Evolutionary conservation across 805 yeast species (phyloP), one percentile per base, ranked within the genome.

Genomic region (Vanderwaltozyma tropicalis): DNA sequence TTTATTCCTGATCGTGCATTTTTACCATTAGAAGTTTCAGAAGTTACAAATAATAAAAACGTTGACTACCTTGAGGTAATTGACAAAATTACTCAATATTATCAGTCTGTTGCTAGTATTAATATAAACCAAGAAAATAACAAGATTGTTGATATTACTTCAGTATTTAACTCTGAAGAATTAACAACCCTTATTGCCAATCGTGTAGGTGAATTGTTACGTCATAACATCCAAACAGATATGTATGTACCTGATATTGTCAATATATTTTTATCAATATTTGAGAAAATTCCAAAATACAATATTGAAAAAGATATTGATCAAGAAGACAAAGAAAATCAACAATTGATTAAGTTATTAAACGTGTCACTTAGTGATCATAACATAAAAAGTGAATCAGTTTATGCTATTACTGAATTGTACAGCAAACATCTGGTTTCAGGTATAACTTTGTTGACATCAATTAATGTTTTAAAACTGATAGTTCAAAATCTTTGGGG

Each of bases 1-100:
- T 9, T 9, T 12, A 68, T 83, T 9, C 87, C 92, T 0, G 75
- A 72, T 31, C 64, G 82, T 35, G 80, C 84, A 1, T 71, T 72
- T 39, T 49, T 74, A 2, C 81, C 83, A 0, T 49, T 73, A 25
- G 71, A 66, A 41, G 71, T 65, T 47, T 66, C 74, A 0, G 39
- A 44, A 3, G 20, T 52, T n/a, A 42, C 50, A 17, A 39, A 37
- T 16, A 41, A 36, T 14, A 45, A 22, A 14, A 28, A 28, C 16
- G 38, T 22, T 19, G 43, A 44, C 1, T 49, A 48, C 2, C 52
- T 53, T 1, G 43, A 59, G 2, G 17, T 29, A 7, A 31, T 62
- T 12, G 44, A 46, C 0, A 46, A 43, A 5, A 62, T 74, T 13
- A 30, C 51, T 4, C 37, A 37, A 1, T 69, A 59, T 41, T 71